A percentile compares a stretch with the other conserved stretches of the same genome.
phyloP scores from a whole-genome alignment of 257 asterid genomes.

The Echites panduratus region DNA sequence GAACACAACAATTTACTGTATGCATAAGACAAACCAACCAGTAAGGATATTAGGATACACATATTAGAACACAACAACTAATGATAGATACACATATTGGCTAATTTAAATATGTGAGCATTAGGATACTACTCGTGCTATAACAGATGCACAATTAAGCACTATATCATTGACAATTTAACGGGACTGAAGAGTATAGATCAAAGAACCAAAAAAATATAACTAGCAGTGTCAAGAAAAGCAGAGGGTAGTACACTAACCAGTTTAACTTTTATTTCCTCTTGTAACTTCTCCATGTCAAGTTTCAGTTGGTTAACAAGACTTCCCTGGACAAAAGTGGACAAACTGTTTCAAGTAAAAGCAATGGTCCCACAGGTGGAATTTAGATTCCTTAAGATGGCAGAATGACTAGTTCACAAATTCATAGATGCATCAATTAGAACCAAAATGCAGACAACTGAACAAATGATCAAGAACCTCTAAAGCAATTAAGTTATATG shows the following conservation, averaged over 20 bases:
- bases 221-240: neutral
- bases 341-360: constrained; percentile 9
- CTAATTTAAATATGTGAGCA: neutral
- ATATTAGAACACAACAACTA: no score
- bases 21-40: neutral
- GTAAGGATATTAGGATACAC: neutral
- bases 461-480: neutral
- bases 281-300: constrained; percentile 73
- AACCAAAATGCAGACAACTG: neutral
- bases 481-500: neutral
- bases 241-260: constrained; percentile 38
- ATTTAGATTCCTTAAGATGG: neutral
- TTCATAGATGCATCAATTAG: neutral
- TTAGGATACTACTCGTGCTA: neutral
- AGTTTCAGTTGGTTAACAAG: constrained; percentile 68
- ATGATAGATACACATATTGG: neutral
- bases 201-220: neutral
- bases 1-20: neutral
- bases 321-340: constrained; percentile 54
- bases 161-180: neutral
- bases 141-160: neutral
- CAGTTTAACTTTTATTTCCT: constrained; percentile 69
- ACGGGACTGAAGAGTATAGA: neutral
- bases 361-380: constrained; percentile 4
- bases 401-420: neutral